phyloP scores from a whole-genome alignment of 108 stramenopile genomes.

The Skeletonema potamos region DNA sequence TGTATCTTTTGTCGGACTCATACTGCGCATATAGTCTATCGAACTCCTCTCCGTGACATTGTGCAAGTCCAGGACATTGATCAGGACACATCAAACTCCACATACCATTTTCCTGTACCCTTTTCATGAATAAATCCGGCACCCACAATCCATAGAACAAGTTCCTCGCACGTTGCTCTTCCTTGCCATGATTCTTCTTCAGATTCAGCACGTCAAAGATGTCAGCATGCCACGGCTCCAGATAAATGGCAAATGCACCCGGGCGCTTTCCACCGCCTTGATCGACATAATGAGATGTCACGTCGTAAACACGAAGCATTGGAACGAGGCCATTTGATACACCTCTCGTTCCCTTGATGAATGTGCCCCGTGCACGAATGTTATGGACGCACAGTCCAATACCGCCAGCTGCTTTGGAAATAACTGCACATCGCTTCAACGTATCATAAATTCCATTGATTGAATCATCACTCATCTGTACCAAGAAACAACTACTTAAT shows the following conservation, averaged over 20 bases:
- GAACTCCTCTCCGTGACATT: constrained; percentile 89
- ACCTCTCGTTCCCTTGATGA: constrained; percentile 94
- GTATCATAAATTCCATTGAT: constrained; percentile 98
- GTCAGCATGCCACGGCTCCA: constrained; percentile 98
- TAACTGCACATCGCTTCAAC: constrained; percentile 91
- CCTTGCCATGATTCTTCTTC: constrained; percentile 97
- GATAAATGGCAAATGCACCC: constrained; percentile 95
- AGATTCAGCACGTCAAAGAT: constrained; percentile 92
- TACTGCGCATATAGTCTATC: constrained; percentile 85
- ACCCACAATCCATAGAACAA: constrained; percentile 98
- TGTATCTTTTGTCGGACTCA: constrained; percentile 82
- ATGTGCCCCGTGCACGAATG: constrained; percentile 90
- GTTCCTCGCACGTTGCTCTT: constrained; percentile 93
- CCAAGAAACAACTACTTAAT: constrained; percentile 91
- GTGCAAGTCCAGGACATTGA: constrained; percentile 83
- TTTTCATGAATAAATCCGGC: constrained; percentile 96
- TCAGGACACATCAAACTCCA: constrained; percentile 98
- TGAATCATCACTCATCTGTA: constrained; percentile 96
- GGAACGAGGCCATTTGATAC: constrained; percentile 96
- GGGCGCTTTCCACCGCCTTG: constrained; percentile 97
- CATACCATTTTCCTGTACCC: constrained; percentile 89
- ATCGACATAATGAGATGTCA: constrained; percentile 95
- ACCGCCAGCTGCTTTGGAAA: constrained; percentile 95
- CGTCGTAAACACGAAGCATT: constrained; percentile 98
- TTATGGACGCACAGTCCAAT: constrained; percentile 95